These are phyloP conservation scores for Trichomonas tenax DNA, from an alignment of 208 protist genomes.

Conservation along the genomic window DNA sequence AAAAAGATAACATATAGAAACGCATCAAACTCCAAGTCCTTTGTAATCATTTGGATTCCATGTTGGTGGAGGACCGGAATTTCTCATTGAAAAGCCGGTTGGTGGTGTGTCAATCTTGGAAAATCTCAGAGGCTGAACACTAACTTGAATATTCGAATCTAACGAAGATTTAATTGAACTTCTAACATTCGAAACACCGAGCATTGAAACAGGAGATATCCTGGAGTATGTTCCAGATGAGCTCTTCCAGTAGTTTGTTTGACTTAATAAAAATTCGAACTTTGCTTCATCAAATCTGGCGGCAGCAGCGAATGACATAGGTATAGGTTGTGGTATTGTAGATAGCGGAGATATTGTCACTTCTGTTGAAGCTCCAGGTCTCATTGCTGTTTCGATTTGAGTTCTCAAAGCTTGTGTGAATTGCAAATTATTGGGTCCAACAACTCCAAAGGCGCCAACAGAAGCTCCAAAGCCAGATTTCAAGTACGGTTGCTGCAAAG, in stretches of 20 bases:
- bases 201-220: neutral
- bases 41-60: no score
- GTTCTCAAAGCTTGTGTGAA: neutral
- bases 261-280: neutral
- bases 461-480: neutral
- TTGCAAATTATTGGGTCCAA: neutral
- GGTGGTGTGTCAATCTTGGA: neutral
- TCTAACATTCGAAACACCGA: neutral
- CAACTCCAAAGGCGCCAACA: neutral
- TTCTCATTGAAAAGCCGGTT: neutral
- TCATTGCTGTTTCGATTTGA: neutral
- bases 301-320: neutral
- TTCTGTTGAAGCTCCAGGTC: neutral
- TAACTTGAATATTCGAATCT: neutral
- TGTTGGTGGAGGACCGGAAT: neutral
- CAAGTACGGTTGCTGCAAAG: neutral
- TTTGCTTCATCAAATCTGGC: neutral
- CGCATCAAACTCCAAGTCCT: no score
- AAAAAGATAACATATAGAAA: no score
- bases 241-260: neutral
- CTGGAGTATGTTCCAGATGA: neutral
- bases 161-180: neutral
- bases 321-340: neutral
- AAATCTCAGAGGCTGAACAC: neutral
- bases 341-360: neutral